phyloP scores from a whole-genome alignment of 306 rosid genomes.

The Vicia faba region DNA sequence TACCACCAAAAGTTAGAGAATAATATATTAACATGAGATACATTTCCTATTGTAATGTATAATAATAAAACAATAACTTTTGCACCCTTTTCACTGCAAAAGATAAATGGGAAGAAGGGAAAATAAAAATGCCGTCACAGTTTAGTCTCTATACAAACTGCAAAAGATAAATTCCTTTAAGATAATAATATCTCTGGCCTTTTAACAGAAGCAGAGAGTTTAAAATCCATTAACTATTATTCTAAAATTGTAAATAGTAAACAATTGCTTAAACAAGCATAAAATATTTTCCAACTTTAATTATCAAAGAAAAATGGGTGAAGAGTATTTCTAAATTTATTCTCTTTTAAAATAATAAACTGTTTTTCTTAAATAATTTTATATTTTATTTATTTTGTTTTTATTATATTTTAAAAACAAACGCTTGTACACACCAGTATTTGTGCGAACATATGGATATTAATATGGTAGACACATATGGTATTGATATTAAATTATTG shows the following conservation, averaged over 20 bases:
- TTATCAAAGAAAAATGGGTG: neutral
- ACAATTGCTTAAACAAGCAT: slow-evolving; percentile 3
- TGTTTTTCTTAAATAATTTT: no score
- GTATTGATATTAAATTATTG: no score
- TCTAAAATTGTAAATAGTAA: slow-evolving; percentile 15
- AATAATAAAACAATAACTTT: neutral
- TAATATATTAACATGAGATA: slow-evolving; percentile 18
- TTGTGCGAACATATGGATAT: no score
- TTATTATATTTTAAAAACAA: no score
- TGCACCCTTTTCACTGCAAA: slow-evolving; percentile 14
- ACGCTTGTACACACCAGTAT: no score
- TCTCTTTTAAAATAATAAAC: no score
- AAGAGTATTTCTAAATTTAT: neutral
- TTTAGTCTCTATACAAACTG: slow-evolving; percentile 21
- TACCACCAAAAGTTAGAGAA: no score
- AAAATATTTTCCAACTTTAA: slow-evolving; percentile 2
- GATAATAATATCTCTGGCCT: neutral
- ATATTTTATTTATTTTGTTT: no score
- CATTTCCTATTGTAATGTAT: slow-evolving; percentile 35
- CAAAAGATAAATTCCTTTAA: slow-evolving; percentile 4
- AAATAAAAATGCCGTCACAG: slow-evolving; percentile 23
- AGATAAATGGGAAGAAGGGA: neutral
- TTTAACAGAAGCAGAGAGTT: slow-evolving; percentile 19
- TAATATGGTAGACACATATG: no score
- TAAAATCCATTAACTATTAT: slow-evolving; percentile 5